Evolutionary conservation across 1,284 basidiomycete genomes (phyloP), one percentile per base, ranked within the genome.

Genomic region (Ceratobasidium sp.): DNA sequence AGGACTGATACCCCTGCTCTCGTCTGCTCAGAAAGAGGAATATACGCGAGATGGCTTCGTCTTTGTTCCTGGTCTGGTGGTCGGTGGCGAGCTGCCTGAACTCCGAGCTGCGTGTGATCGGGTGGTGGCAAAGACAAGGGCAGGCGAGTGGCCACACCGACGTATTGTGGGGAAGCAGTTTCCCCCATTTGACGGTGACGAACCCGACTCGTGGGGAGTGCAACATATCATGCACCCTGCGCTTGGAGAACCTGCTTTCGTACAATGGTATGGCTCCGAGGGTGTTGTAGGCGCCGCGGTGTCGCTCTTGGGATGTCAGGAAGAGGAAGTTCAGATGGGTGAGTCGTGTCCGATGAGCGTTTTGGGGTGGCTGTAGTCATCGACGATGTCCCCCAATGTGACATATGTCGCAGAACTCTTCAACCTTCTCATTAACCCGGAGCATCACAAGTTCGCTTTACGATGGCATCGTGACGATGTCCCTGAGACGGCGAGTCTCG

Each of bases 391-490:
- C 18, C 58, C 58, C 2, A 1, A 54, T 54, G 2, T 26, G 9
- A 26, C 23, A 32, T 32, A 72, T 78, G 70, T 75, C 73, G 64
- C 78, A 93, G 92, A 94, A 78, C 81, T 93, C 26, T 93, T 94
- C 81, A 94, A 94, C 78, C 79, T 94, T 67, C 83, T 94, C 64
- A 90, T 94, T 75, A 92, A 94, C 79, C 93, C 92, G 0, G 75
- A 82, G 0, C 78, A 81, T 8, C 89, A 91, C 75, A 84, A 88
- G 57, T 95, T 94, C 78, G 90, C 92, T 0, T 83, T 95, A 57
- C 84, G 90, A 50, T 95, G 93, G 92, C 93, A 95, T 80, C 85
- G 93, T 1, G 93, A 95, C 77, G 93, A 94, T 80, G 85, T 95
- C 14, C 83, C 82, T 62, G 89, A 89, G 75, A 83, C 85, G 32